These are phyloP conservation scores for Fusarium piperis DNA, from an alignment of 2,329 filamentous ascomycete species.

Conservation along the genomic window DNA sequence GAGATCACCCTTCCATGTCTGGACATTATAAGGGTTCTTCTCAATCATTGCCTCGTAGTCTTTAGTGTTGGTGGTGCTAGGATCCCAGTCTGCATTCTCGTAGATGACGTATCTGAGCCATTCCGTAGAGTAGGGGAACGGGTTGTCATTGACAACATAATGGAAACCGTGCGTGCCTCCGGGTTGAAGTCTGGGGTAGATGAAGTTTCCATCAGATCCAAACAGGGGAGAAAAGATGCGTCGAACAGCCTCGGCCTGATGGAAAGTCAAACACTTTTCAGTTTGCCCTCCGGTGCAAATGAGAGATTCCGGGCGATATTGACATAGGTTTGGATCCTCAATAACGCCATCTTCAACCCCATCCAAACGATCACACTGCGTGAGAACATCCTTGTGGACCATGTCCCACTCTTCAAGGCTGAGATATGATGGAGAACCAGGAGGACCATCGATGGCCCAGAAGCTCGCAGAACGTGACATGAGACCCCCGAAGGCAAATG, in stretches of 20 bases:
- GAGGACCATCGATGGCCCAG: slow-evolving; percentile 17
- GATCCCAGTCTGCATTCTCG: slow-evolving; percentile 48
- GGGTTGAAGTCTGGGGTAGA: slow-evolving; percentile 28
- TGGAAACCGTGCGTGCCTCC: slow-evolving; percentile 44
- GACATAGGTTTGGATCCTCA: slow-evolving; percentile 56
- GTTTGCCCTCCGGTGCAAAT: slow-evolving; percentile 44
- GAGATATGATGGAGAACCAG: slow-evolving; percentile 18
- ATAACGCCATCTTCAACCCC: slow-evolving; percentile 61
- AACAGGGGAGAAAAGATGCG: slow-evolving; percentile 28
- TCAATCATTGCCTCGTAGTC: slow-evolving; percentile 52
- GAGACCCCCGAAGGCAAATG: slow-evolving; percentile 51
- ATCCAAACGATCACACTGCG: slow-evolving; percentile 62
- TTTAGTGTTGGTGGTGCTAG: slow-evolving; percentile 42
- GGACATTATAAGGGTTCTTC: slow-evolving; percentile 21
- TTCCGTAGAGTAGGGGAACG: slow-evolving; percentile 22
- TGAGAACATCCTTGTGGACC: slow-evolving; percentile 55
- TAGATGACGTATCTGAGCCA: slow-evolving; percentile 54
- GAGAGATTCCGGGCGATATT: slow-evolving; percentile 53
- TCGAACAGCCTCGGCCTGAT: slow-evolving; percentile 19
- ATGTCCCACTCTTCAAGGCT: slow-evolving; percentile 50
- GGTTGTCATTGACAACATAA: slow-evolving; percentile 12
- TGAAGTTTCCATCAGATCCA: slow-evolving; percentile 44
- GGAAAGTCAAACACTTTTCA: slow-evolving; percentile 9
- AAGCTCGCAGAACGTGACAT: slow-evolving; percentile 13
- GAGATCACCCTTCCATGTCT: slow-evolving; percentile 52